phyloP scores from a whole-genome alignment of 2,329 filamentous ascomycete genomes.

The Botrytis porri region DNA sequence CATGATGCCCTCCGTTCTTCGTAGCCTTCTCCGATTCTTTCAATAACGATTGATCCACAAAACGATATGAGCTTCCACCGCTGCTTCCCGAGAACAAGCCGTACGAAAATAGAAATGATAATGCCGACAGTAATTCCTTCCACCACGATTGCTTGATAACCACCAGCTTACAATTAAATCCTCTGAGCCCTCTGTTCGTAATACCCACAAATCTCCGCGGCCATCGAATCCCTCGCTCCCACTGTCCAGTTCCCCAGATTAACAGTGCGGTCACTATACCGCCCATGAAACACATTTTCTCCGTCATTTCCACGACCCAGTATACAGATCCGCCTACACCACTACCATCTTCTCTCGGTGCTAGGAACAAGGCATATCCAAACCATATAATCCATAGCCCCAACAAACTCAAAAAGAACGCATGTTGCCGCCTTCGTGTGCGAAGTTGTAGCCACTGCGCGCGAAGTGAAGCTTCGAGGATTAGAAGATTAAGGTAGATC shows the following conservation, averaged over 20 bases:
- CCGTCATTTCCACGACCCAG: constrained; percentile 87
- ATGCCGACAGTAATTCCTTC: constrained; percentile 69
- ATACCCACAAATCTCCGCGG: constrained; percentile 86
- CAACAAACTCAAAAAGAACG: constrained; percentile 82
- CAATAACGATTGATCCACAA: constrained; percentile 64
- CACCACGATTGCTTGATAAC: constrained; percentile 80
- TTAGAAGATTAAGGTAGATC: constrained; percentile 96
- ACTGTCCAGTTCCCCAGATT: constrained; percentile 93
- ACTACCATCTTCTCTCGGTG: constrained; percentile 90
- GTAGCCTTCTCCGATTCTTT: constrained; percentile 60
- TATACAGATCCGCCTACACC: constrained; percentile 92
- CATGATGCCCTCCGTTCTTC: constrained; percentile 43
- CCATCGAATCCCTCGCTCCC: constrained; percentile 93
- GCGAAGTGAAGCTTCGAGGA: constrained; percentile 90
- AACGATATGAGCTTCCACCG: constrained; percentile 69
- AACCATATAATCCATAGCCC: constrained; percentile 80
- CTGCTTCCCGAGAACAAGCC: constrained; percentile 65
- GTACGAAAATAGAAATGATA: constrained; percentile 76
- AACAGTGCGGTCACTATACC: constrained; percentile 83
- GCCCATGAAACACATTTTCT: constrained; percentile 89
- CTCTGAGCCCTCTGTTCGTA: constrained; percentile 83
- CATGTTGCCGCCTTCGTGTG: constrained; percentile 84
- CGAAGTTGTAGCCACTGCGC: constrained; percentile 90
- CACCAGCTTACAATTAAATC: constrained; percentile 95
- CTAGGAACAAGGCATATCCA: constrained; percentile 85